Conservation (phyloP, 768 basidiomycete genomes). For the Collybia sp. region DNA sequence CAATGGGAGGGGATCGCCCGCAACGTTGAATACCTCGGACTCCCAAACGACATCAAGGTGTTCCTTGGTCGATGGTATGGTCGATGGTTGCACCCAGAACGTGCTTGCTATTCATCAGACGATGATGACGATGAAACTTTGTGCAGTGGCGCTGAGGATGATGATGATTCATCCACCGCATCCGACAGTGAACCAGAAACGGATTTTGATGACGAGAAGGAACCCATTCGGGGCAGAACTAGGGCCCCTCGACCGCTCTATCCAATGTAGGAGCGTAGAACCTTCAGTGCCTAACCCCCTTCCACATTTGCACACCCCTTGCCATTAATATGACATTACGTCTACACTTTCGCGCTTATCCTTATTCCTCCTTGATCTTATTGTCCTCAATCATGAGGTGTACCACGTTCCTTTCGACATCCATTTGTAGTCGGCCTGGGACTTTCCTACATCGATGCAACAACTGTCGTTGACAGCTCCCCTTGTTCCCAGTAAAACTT, state of each 20-base stretch:
- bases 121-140: slow-evolving; percentile 30
- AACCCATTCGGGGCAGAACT: slow-evolving; percentile 33
- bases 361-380: slow-evolving; percentile 10
- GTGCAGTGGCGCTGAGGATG: slow-evolving; percentile 22
- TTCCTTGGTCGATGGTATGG: slow-evolving; percentile 76
- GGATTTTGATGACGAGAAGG: slow-evolving; percentile 28
- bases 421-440: slow-evolving; percentile 1
- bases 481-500: slow-evolving; percentile 1
- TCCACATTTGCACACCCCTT: slow-evolving; percentile 4
- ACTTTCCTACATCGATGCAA: slow-evolving; percentile 7
- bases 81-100: slow-evolving; percentile 47
- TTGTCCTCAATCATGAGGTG: not conserved
- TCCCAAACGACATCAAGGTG: slow-evolving; percentile 70
- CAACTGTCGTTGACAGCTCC: slow-evolving; percentile 16
- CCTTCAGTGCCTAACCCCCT: slow-evolving; percentile 8
- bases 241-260: slow-evolving; percentile 35
- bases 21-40: slow-evolving; percentile 85
- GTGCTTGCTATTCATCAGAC: slow-evolving; percentile 18
- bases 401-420: slow-evolving; percentile 22
- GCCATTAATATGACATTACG: slow-evolving; percentile 5
- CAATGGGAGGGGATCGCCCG: slow-evolving; percentile 86
- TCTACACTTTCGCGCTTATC: slow-evolving; percentile 10
- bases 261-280: slow-evolving; percentile 17
- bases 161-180: slow-evolving; percentile 20
- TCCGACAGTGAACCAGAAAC: slow-evolving; percentile 18